These are phyloP conservation scores for Thermothelomyces thermophilus DNA, from an alignment of 2,329 filamentous ascomycete species.

Conservation along the genomic window DNA sequence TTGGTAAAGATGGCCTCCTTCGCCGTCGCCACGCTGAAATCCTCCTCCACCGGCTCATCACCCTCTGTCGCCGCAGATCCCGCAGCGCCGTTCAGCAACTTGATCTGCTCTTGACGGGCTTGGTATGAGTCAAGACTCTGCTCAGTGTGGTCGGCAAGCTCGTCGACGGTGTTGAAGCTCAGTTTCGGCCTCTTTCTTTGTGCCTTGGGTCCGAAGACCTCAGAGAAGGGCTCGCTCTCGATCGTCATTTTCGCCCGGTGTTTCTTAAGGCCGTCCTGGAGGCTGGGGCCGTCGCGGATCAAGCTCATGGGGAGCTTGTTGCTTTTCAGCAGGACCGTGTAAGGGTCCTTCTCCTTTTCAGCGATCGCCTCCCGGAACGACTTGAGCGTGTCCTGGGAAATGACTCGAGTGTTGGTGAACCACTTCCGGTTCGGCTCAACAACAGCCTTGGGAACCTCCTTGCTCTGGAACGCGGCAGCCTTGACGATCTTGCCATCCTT, in stretches of 20 bases:
- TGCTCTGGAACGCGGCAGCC: constrained; percentile 49
- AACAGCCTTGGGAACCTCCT: constrained; percentile 72
- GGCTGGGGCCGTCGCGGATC: constrained; percentile 64
- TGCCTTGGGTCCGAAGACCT: constrained; percentile 89
- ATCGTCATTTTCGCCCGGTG: constrained; percentile 88
- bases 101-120: constrained; percentile 72
- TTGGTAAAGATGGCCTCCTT: constrained; percentile 86
- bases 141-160: constrained; percentile 72
- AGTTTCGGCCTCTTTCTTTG: constrained; percentile 91
- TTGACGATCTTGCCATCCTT: constrained; percentile 77
- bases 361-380: constrained; percentile 89
- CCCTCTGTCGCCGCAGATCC: constrained; percentile 41
- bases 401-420: constrained; percentile 90
- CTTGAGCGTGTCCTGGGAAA: constrained; percentile 79
- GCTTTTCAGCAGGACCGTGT: constrained; percentile 81
- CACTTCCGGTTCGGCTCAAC: constrained; percentile 96
- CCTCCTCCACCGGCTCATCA: constrained; percentile 38
- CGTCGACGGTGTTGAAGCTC: constrained; percentile 70
- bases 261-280: constrained; percentile 73
- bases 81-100: constrained; percentile 64
- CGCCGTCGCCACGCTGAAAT: constrained; percentile 53
- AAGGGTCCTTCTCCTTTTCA: constrained; percentile 83
- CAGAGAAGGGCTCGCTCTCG: constrained; percentile 75
- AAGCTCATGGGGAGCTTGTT: constrained; percentile 97
- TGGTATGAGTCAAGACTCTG: constrained; percentile 77